phyloP scores from a whole-genome alignment of 352 stramenopile species.

The Phytopythium delawarense region DNA sequence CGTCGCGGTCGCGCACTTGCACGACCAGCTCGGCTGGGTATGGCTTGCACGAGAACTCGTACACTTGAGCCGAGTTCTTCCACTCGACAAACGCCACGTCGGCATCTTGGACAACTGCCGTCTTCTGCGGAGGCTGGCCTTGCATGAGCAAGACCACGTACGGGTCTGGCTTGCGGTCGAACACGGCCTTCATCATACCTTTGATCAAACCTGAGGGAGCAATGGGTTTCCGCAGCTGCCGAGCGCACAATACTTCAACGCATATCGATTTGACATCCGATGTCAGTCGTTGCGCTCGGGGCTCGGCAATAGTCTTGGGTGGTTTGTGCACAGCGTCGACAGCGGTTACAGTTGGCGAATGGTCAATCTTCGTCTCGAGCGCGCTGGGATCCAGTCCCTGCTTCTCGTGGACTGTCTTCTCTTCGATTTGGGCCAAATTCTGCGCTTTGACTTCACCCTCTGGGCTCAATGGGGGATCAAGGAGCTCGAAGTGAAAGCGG shows the following conservation, averaged over 20 bases:
- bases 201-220: constrained; percentile 14
- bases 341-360: neutral
- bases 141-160: constrained; percentile 37
- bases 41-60: constrained; percentile 28
- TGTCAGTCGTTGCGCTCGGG: neutral
- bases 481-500: constrained; percentile 21
- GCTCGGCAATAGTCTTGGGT: neutral
- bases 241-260: constrained; percentile 28
- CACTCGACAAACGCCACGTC: constrained; percentile 46
- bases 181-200: constrained; percentile 30
- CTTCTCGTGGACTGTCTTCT: neutral
- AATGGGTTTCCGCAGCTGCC: constrained; percentile 23
- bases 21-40: constrained; percentile 26
- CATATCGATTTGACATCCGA: constrained; percentile 32
- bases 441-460: neutral
- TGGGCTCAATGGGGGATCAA: neutral
- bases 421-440: neutral
- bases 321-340: too few relatives aligned
- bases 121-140: constrained; percentile 18
- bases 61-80: constrained; percentile 37
- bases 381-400: neutral
- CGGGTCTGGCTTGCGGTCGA: constrained; percentile 41
- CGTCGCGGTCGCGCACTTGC: constrained; percentile 38
- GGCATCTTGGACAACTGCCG: constrained; percentile 29
- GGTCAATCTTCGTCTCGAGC: neutral